Conservation (phyloP, 768 basidiomycete genomes). For the Boletus pseudopeckii region DNA sequence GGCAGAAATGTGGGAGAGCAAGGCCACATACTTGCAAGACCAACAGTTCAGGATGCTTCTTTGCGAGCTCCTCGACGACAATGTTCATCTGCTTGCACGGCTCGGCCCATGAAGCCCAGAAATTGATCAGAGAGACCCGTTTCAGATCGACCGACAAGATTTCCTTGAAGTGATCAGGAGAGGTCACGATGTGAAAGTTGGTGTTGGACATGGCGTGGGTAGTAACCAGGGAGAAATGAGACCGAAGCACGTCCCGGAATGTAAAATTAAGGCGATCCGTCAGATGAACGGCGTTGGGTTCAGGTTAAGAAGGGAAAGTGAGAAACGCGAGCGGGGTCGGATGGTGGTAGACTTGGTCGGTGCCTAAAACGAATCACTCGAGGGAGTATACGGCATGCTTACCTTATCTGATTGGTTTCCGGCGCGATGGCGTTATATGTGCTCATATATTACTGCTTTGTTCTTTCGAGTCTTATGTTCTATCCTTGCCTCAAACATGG, state of each 20-base stretch:
- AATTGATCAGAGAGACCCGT: conserved; percentile 84
- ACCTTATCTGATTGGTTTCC: neutral
- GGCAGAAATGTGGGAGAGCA: neutral
- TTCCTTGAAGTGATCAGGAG: conserved; percentile 68
- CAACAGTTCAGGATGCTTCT: conserved; percentile 63
- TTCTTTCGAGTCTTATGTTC: no score
- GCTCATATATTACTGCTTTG: neutral
- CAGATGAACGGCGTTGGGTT: neutral
- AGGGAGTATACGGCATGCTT: no score
- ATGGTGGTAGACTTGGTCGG: neutral
- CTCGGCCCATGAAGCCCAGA: conserved; percentile 92
- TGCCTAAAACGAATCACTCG: neutral
- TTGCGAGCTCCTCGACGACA: conserved; percentile 68
- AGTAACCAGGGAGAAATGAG: neutral
- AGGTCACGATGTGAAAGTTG: conserved; percentile 51
- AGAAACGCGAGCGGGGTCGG: neutral
- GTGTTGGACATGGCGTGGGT: conserved; percentile 19
- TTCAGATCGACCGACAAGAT: conserved; percentile 74
- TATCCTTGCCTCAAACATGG: neutral
- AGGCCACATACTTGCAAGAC: conserved; percentile 61
- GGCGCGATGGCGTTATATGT: neutral
- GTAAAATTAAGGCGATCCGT: neutral
- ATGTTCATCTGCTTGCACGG: conserved; percentile 90
- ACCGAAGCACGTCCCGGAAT: neutral
- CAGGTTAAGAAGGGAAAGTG: neutral